phyloP scores from a whole-genome alignment of 108 stramenopile species.

The Cylindrotheca closterium region DNA sequence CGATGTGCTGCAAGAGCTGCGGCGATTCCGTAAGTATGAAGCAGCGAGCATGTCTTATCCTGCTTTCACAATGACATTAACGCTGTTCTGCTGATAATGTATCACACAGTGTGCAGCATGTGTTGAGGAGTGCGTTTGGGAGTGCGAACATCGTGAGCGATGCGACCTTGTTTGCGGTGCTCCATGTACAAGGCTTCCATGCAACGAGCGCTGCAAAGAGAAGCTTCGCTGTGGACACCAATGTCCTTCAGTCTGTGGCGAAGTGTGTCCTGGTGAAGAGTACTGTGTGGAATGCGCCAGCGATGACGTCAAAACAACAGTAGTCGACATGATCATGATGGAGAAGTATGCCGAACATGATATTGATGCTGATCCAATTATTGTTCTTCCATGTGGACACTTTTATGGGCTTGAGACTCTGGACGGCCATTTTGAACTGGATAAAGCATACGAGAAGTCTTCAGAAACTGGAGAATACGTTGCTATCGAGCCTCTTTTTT shows the following conservation, averaged over 20 bases:
- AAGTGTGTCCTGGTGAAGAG: conserved; percentile 33
- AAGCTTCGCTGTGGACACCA: conserved; percentile 43
- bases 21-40: conserved; percentile 13
- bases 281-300: conserved; percentile 37
- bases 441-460: conserved; percentile 22
- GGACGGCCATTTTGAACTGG: conserved; percentile 31
- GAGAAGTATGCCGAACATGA: conserved; percentile 36
- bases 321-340: conserved; percentile 37
- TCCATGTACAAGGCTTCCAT: conserved; percentile 40
- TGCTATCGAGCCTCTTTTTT: neutral
- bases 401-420: conserved; percentile 37
- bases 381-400: conserved; percentile 43
- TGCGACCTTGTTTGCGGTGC: conserved; percentile 51
- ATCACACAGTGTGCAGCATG: conserved; percentile 44
- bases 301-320: neutral
- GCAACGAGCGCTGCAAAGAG: conserved; percentile 42
- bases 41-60: too few species aligned
- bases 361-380: conserved; percentile 33
- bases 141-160: conserved; percentile 41
- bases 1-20: conserved; percentile 30
- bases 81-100: too few species aligned
- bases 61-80: too few species aligned
- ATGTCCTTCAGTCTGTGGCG: conserved; percentile 54
- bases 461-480: conserved; percentile 14
- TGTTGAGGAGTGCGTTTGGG: conserved; percentile 50